A percentile compares a stretch with the other conserved stretches of the same genome.
phyloP scores from a whole-genome alignment of 139 green algal species.

The Tetratostichococcus sp. region DNA sequence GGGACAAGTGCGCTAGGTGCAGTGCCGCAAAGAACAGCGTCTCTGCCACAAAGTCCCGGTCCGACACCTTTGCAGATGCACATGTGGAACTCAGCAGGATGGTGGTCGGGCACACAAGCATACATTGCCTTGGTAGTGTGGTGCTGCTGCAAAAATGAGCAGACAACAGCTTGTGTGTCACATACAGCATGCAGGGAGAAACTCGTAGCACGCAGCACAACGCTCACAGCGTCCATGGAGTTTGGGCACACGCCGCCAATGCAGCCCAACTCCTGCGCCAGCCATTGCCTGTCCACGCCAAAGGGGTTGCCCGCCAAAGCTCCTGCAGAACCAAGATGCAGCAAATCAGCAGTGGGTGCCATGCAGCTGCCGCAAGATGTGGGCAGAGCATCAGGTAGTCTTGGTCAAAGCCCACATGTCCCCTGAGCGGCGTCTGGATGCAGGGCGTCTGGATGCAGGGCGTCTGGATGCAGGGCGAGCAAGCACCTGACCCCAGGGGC shows the following conservation, averaged over 20 bases:
- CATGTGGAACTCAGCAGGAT: too few relatives aligned
- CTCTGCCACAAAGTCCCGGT: constrained; percentile 95
- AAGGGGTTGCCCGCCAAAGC: constrained; percentile 96
- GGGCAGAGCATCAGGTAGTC: not conserved
- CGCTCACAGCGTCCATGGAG: constrained; percentile 93
- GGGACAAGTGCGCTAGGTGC: constrained; percentile 80
- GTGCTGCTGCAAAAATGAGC: too few relatives aligned
- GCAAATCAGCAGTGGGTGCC: too few relatives aligned
- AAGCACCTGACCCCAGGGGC: constrained; percentile 78
- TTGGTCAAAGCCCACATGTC: too few relatives aligned
- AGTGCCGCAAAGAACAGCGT: constrained; percentile 77
- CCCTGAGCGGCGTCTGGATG: too few relatives aligned
- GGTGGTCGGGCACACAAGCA: too few relatives aligned
- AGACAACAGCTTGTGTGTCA: too few relatives aligned
- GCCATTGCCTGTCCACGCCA: constrained; percentile 77
- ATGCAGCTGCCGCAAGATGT: not conserved
- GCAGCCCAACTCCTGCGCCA: constrained; percentile 74
- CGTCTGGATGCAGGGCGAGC: too few relatives aligned
- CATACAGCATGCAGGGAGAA: too few relatives aligned
- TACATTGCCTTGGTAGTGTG: too few relatives aligned
- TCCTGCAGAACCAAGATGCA: constrained; percentile 32
- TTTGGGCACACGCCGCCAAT: constrained; percentile 78
- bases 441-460: too few relatives aligned
- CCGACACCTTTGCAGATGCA: constrained; percentile 27
- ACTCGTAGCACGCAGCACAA: too few relatives aligned